Conservation (phyloP, 2,329 filamentous ascomycete species). For the Cercospora nicotianae region DNA sequence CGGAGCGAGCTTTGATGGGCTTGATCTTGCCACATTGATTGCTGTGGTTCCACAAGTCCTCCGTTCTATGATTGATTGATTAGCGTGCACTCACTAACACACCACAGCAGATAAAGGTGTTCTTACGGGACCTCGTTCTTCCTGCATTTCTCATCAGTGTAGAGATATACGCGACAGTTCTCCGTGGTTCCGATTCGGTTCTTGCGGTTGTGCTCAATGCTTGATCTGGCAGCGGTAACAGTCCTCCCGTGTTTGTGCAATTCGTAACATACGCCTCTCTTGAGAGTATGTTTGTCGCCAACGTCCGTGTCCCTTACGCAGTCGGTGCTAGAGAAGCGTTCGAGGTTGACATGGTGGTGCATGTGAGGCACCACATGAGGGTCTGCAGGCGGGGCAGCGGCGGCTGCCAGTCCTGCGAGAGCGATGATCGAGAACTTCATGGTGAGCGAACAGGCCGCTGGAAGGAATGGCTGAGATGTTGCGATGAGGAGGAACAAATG, state of each 20-base stretch:
- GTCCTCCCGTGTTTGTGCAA: background rate
- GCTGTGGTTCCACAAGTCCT: background rate
- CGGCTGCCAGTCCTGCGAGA: conserved; percentile 1
- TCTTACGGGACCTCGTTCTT: background rate
- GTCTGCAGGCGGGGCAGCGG: background rate
- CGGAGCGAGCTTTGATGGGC: background rate
- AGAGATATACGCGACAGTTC: conserved; percentile 7
- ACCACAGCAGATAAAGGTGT: background rate
- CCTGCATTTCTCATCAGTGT: background rate
- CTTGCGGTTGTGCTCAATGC: background rate
- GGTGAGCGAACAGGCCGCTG: background rate
- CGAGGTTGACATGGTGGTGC: conserved; percentile 10
- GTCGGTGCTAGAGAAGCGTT: background rate
- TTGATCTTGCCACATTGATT: background rate
- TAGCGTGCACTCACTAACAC: background rate
- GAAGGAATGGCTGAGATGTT: background rate
- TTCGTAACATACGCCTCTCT: background rate
- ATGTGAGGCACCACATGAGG: background rate
- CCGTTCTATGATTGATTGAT: background rate
- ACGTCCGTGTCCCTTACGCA: background rate
- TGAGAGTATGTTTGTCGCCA: background rate
- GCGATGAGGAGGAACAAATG: background rate
- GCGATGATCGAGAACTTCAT: conserved; percentile 8
- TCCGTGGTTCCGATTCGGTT: background rate
- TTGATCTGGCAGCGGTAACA: background rate